Evolutionary conservation across 495 filamentous ascomycete genomes (phyloP).

Genomic region (Pseudevernia furfuracea): DNA sequence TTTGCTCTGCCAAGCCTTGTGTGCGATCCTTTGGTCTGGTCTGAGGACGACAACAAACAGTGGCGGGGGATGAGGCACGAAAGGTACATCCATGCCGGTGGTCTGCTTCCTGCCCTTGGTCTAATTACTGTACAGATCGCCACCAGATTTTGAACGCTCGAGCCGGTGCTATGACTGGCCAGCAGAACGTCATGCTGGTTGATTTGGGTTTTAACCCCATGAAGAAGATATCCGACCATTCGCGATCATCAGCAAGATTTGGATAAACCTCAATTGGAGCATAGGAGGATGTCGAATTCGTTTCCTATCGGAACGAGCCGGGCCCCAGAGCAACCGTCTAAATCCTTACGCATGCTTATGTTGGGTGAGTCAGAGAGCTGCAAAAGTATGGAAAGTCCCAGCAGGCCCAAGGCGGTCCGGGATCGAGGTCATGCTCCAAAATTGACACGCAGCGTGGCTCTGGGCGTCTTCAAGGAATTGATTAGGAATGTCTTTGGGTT

Average conservation of each 20-base stretch:
- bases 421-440: background rate
- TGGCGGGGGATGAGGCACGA: background rate
- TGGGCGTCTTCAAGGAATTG: background rate
- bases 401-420: background rate
- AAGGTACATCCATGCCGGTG: background rate
- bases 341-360: background rate
- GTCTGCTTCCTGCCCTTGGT: background rate
- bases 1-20: no score
- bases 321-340: background rate
- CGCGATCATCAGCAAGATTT: background rate
- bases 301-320: background rate
- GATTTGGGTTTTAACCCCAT: background rate
- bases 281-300: background rate
- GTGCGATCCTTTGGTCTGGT: no score
- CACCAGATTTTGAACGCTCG: background rate
- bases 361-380: background rate
- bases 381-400: background rate
- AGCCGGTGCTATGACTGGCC: background rate
- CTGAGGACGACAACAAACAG: no score
- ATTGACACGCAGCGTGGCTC: background rate
- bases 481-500: background rate
- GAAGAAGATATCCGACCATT: background rate
- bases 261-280: background rate
- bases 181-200: background rate
- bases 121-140: background rate